Evolutionary conservation across 139 green algal species (phyloP).

Genomic region (Limnomonas spitsbergensis): DNA sequence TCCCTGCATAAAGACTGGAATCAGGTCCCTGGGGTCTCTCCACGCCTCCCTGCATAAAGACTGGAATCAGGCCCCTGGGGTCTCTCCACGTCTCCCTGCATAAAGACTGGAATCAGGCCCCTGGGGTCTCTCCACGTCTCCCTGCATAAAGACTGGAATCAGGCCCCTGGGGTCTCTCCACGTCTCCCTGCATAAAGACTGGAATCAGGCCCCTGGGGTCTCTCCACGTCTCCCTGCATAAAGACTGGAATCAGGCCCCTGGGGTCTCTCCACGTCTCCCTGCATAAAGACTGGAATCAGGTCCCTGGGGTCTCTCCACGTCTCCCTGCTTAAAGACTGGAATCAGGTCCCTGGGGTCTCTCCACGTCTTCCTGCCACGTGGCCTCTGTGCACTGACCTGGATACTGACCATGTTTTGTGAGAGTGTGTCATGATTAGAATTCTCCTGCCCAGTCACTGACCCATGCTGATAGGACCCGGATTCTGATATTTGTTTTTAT

Average conservation of each 20-base stretch:
- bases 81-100: background rate
- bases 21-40: background rate
- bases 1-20: too few relatives aligned
- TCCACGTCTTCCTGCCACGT: background rate
- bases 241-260: too few relatives aligned
- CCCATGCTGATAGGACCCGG: background rate
- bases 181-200: too few relatives aligned
- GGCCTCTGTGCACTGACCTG: background rate
- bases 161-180: background rate
- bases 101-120: too few relatives aligned
- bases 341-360: background rate
- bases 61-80: too few relatives aligned
- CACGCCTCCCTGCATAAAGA: too few relatives aligned
- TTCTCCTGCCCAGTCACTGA: too few relatives aligned
- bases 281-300: too few relatives aligned
- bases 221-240: background rate
- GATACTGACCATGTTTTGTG: background rate
- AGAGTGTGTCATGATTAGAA: background rate
- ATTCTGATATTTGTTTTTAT: background rate
- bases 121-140: background rate
- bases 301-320: background rate
- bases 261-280: background rate
- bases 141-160: too few relatives aligned
- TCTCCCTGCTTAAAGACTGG: background rate
- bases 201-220: background rate